Percentiles rank a stretch among this genome's conserved stretches.
Evolutionary conservation across 306 rosid genomes (phyloP).

Genomic region (Dryas octopetala): DNA sequence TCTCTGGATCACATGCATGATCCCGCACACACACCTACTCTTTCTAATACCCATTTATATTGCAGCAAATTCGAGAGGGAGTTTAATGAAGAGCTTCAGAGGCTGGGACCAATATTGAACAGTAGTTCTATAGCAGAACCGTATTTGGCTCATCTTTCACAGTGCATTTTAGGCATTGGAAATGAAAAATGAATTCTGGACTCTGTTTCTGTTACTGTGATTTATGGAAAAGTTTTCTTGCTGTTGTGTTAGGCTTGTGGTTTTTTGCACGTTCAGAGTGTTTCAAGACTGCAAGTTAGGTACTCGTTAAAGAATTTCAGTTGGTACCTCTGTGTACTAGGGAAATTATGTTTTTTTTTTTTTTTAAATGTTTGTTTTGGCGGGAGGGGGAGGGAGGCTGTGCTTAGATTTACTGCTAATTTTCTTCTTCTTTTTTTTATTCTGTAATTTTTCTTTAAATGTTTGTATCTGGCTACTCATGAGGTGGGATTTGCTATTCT

Average conservation of each 20-base stretch:
- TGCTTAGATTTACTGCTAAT: no score
- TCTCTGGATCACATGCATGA: neutral
- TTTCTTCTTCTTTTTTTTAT: no score
- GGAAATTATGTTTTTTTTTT: no score
- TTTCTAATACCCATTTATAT: constrained; percentile 5
- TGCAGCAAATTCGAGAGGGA: constrained; percentile 90
- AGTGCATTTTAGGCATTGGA: constrained; percentile 75
- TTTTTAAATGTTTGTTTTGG: no score
- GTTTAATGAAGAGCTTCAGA: constrained; percentile 78
- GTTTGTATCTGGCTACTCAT: no score
- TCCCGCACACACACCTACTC: neutral
- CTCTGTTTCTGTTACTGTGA: neutral
- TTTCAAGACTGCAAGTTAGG: no score
- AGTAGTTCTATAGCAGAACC: constrained; percentile 86
- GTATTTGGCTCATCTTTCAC: constrained; percentile 78
- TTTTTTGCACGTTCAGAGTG: neutral
- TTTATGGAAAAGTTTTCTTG: neutral
- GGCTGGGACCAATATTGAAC: constrained; percentile 74
- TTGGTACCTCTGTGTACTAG: no score
- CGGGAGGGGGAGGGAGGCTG: no score
- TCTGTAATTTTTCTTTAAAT: no score
- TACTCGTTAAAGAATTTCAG: no score
- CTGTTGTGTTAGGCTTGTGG: neutral
- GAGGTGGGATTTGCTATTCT: no score
- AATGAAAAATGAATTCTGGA: constrained; percentile 35